These are phyloP conservation scores for Combretum micranthum DNA, from an alignment of 345 rosid genomes.

Conservation along the genomic window DNA sequence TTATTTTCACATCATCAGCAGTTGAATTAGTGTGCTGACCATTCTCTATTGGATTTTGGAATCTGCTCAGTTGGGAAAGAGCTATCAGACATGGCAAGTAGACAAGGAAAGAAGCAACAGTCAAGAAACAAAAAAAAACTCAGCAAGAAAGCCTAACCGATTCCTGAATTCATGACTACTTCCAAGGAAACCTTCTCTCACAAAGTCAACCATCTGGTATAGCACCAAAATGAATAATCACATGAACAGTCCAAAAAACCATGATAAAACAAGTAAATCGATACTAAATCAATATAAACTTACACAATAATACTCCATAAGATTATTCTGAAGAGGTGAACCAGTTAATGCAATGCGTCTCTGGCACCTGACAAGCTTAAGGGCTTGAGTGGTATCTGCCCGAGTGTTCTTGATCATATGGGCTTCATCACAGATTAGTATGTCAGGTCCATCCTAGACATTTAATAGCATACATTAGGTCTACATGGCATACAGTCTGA, in stretches of 20 bases:
- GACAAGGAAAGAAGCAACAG: constrained; percentile 5
- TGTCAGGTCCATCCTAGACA: constrained; percentile 92
- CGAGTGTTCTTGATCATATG: constrained; percentile 93
- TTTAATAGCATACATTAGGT: background rate
- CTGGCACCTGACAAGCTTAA: constrained; percentile 95
- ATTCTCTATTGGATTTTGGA: constrained; percentile 96
- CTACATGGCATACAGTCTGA: background rate
- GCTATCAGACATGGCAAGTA: constrained; percentile 5
- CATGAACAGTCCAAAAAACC: background rate
- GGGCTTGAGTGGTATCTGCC: constrained; percentile 96
- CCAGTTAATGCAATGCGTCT: constrained; percentile 99
- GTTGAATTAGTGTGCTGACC: constrained; percentile 99
- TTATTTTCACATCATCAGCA: constrained; percentile 87
- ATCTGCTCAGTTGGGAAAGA: constrained; percentile 46
- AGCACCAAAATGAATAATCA: constrained; percentile 6
- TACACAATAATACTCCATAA: constrained; percentile 99
- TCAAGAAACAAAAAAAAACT: constrained; percentile 13
- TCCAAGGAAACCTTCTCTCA: constrained; percentile 99
- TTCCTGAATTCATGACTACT: constrained; percentile 98
- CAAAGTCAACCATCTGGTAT: constrained; percentile 98
- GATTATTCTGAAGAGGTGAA: constrained; percentile 98
- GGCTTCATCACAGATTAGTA: constrained; percentile 99
- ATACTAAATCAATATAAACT: constrained; percentile 22
- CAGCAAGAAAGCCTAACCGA: constrained; percentile 50
- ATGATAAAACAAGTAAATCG: background rate